A percentile compares a stretch with the other conserved stretches of the same genome.
These are phyloP conservation scores for Barnettozyma hawaiiensis DNA, from an alignment of 1,139 yeast species.

Conservation along the genomic window DNA sequence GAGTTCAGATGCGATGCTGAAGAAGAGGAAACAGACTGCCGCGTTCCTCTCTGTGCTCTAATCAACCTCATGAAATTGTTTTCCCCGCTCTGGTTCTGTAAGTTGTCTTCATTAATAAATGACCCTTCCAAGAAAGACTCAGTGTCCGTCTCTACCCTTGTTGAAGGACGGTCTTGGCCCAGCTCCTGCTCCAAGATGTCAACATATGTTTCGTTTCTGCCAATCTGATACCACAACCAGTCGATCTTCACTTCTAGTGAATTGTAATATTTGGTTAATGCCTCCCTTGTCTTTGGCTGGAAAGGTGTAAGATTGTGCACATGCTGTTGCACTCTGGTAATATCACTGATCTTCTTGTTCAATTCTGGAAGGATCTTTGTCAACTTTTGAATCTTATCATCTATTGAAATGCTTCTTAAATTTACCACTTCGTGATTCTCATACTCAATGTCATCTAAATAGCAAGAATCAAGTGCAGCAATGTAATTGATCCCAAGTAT, in stretches of 20 bases:
- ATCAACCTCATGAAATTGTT: background rate
- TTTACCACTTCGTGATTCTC: conserved; percentile 24
- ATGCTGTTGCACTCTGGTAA: conserved; percentile 35
- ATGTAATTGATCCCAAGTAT: conserved; percentile 48
- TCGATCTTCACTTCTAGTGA: conserved; percentile 45
- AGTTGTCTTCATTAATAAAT: conserved; percentile 19
- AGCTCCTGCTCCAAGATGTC: conserved; percentile 30
- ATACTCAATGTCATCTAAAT: conserved; percentile 17
- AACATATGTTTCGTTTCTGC: conserved; percentile 38
- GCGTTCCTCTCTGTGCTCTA: background rate
- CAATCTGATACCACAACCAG: conserved; percentile 49
- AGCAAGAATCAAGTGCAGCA: conserved; percentile 45
- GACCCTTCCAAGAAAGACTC: conserved; percentile 25
- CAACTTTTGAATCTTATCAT: conserved; percentile 31
- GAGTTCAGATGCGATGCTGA: background rate
- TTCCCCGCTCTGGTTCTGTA: background rate
- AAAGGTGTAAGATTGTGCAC: conserved; percentile 47
- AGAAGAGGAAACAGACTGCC: background rate
- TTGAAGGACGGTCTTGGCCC: background rate
- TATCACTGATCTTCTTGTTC: conserved; percentile 32
- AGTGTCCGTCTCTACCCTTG: conserved; percentile 10
- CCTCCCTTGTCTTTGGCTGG: conserved; percentile 43
- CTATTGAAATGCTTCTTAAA: conserved; percentile 22
- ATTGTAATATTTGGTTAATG: conserved; percentile 39
- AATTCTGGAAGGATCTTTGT: conserved; percentile 30